Evolutionary conservation across 768 basidiomycete species (phyloP).

Genomic region (Amanita molliuscula): DNA sequence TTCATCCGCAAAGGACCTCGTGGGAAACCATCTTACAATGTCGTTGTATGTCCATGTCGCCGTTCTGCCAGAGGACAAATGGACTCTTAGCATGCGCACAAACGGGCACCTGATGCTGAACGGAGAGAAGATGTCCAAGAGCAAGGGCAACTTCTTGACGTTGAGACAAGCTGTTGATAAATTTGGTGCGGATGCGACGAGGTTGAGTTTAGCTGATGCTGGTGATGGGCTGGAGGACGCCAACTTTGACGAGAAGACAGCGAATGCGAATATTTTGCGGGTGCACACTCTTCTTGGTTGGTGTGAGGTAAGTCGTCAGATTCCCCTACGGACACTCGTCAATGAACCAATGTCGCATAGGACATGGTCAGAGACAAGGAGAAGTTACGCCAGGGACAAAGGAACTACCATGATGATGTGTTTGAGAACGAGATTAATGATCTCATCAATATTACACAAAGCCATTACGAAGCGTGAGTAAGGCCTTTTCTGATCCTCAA

Average conservation of each 20-base stretch:
- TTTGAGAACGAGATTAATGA: conserved; percentile 90
- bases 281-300: conserved; percentile 84
- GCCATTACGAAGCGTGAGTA: conserved; percentile 72
- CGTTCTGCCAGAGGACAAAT: conserved; percentile 82
- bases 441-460: conserved; percentile 72
- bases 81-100: conserved; percentile 86
- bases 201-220: conserved; percentile 88
- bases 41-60: conserved; percentile 93
- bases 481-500: background rate
- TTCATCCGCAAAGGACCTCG: conserved; percentile 95
- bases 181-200: conserved; percentile 94
- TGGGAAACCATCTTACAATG: conserved; percentile 94
- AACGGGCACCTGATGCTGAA: conserved; percentile 97
- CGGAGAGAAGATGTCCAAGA: conserved; percentile 98
- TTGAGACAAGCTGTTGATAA: conserved; percentile 82
- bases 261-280: conserved; percentile 92
- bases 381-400: conserved; percentile 63
- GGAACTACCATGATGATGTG: conserved; percentile 77
- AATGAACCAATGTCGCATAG: conserved; percentile 25
- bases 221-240: conserved; percentile 98
- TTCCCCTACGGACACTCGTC: background rate
- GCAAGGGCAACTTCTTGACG: conserved; percentile 92
- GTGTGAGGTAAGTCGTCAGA: conserved; percentile 60
- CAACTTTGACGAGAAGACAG: conserved; percentile 97
- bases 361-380: conserved; percentile 70